Percentiles rank a stretch among this genome's conserved stretches.
Evolutionary conservation across 352 stramenopile genomes (phyloP).

Genomic region (Phytopythium cucurbitacearum): DNA sequence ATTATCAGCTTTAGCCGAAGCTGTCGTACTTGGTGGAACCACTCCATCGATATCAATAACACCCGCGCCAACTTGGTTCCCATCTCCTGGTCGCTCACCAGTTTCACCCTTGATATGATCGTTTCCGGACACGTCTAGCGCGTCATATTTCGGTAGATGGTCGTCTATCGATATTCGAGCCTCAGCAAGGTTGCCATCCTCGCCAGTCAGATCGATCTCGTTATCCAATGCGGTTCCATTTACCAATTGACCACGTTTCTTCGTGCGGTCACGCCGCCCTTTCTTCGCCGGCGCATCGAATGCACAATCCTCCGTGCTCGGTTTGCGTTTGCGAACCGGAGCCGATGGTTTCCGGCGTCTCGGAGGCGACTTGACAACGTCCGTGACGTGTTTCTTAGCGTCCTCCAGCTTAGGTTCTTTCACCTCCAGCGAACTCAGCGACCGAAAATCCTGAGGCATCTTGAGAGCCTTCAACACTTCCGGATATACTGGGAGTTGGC

Average conservation of each 20-base stretch:
- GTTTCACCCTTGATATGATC: not conserved
- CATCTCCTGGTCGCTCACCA: too few species aligned
- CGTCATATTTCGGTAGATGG: not conserved
- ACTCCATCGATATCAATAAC: too few species aligned
- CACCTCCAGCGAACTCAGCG: slow-evolving; percentile 7
- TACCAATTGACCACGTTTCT: slow-evolving; percentile 1
- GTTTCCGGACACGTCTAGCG: not conserved
- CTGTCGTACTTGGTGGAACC: too few species aligned
- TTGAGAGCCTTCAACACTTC: slow-evolving; percentile 19
- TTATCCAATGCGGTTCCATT: slow-evolving; percentile 1
- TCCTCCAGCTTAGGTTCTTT: slow-evolving; percentile 2
- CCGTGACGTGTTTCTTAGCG: not conserved
- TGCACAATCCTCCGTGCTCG: slow-evolving; percentile 15
- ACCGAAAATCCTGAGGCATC: slow-evolving; percentile 13
- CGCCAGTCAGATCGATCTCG: slow-evolving; percentile 25
- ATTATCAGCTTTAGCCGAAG: too few species aligned
- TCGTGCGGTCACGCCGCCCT: slow-evolving; percentile 15
- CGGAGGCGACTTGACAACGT: slow-evolving; percentile 7
- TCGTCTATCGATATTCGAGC: not conserved
- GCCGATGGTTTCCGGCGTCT: slow-evolving; percentile 10
- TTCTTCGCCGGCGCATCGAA: slow-evolving; percentile 22
- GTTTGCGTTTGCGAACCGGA: slow-evolving; percentile 33
- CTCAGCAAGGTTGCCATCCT: slow-evolving; percentile 4
- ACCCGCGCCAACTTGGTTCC: too few species aligned
- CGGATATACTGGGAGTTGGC: slow-evolving; percentile 31